These are phyloP conservation scores for Hygrophorus russula DNA, from an alignment of 768 basidiomycete genomes.

Conservation along the genomic window DNA sequence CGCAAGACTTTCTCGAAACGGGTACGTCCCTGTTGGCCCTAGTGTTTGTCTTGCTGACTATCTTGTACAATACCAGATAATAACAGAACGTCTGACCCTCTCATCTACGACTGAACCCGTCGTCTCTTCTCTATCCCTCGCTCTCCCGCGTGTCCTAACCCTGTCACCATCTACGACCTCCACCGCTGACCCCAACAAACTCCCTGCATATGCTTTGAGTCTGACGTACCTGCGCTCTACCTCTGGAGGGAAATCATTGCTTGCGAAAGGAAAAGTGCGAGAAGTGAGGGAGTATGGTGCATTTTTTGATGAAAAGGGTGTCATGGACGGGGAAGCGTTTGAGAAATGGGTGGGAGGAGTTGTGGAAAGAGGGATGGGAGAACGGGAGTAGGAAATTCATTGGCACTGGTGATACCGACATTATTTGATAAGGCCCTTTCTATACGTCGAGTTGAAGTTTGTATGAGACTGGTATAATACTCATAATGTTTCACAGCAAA, in stretches of 20 bases:
- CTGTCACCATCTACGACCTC: not conserved
- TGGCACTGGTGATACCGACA: no score
- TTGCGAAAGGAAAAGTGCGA: constrained; percentile 55
- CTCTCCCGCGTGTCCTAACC: not conserved
- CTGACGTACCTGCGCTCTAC: constrained; percentile 70
- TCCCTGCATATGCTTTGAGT: constrained; percentile 59
- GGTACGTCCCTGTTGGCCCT: constrained; percentile 28
- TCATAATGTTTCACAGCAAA: no score
- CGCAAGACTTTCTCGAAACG: constrained; percentile 85
- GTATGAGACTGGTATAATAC: no score
- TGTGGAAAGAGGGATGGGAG: constrained; percentile 65
- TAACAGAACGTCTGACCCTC: constrained; percentile 81
- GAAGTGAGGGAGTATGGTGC: constrained; percentile 48
- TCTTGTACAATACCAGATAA: constrained; percentile 42
- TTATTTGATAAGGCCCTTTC: no score
- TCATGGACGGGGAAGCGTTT: constrained; percentile 64
- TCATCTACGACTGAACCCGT: constrained; percentile 57
- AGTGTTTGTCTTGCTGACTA: constrained; percentile 10
- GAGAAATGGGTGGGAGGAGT: constrained; percentile 70
- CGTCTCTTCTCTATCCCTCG: not conserved
- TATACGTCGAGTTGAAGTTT: not conserved
- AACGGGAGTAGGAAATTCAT: constrained; percentile 13
- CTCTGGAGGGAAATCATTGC: constrained; percentile 74
- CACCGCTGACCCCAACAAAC: constrained; percentile 18
- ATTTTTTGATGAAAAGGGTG: constrained; percentile 77